Base-by-base conservation (phyloP, 2,329 filamentous ascomycete genomes). In the Alternaria triticina region DNA sequence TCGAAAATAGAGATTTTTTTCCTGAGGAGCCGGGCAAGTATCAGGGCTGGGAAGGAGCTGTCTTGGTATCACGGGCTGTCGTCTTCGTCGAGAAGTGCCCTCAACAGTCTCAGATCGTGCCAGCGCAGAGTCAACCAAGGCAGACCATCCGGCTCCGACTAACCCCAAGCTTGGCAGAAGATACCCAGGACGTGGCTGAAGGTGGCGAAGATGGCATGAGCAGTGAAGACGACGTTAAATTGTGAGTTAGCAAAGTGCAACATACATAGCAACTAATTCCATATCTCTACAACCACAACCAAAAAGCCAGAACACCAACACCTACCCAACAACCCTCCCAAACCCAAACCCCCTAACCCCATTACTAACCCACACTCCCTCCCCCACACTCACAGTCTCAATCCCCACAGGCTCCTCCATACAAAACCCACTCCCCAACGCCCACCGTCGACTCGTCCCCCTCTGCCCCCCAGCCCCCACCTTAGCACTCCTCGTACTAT, bases 331-430 rank as follows among this genome's bases (percentile, higher is more conserved):
- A 1, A 80, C 76, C 46, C 59, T 75, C 50, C 77, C 77, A 68
- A 71, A 75, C 22, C 74, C 72, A 74, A 97, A 97, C 0, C 95
- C 95, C 67, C 91, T 87, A 2, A 95, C 91, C 0, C 92, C 94
- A 78, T 95, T 97, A 78, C 94, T 97, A 57, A 97, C 82, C 91
- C 93, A 97, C 65, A 94, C 91, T 57, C 90, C 85, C 78, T 97
- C 94, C 1, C 90, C 92, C 67, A 92, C 84, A 4, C 84, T 75
- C 12, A 97, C 78, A 7, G 89, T 89, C 12, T 85, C 81, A 3
- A 83, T 83, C n/a, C 78, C 78, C 15, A 97, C 83, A 4, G 82
- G 79, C 66, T 89, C 86, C 74, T 96, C 91, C 28, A 85, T 83
- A 57, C 87, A 94, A 47, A 96, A 81, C 0, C 85, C 85, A 58